Evolutionary conservation across 306 rosid genomes (phyloP), one percentile per base, ranked within the genome.

Genomic region (Sesbania bispinosa): DNA sequence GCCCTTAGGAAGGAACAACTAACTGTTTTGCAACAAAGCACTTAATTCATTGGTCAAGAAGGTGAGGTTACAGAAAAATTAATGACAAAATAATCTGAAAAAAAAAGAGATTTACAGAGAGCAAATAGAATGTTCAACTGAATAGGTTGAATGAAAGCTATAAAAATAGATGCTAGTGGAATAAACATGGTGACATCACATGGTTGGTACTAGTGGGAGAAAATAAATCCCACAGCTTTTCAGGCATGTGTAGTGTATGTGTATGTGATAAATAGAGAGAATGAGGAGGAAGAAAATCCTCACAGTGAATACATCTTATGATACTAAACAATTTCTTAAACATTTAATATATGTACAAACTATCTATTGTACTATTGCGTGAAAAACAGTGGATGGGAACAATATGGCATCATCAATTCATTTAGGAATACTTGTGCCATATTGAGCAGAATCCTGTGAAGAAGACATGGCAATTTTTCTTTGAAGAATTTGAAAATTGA

Each of bases 361-460:
- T 36, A 55, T 47, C 45, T 70, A 21, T 64, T 45, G 53, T 43
- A 21, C 29, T 58, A 4, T 39, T 26, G 15, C 43, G 52, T 50
- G 42, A 60, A 72, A 46, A 73, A 50, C 47, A 80, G 59, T 54
- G 42, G 24, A 71, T 50, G 62, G 63, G 69, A 24, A 45, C 73
- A 52, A 46, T 11, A 27, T 10, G 20, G 57, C 36, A 42, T 47
- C 51, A 74, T 32, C 62, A 74, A 65, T 26, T 50, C 70, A 39
- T 18, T 26, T 55, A 73, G 33, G 71, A 70, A 67, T 68, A 76
- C 45, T 27, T 42, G 32, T 18, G 38, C 26, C 54, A 10, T 33
- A 41, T 51, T 3, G 11, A 45, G 48, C 19, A 63, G 26, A 41
- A 62, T 16, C 35, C 14, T 48, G 26, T 8, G 62, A 67, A 47